Conservation (phyloP, 495 filamentous ascomycete genomes). For the Echria macrotheca region DNA sequence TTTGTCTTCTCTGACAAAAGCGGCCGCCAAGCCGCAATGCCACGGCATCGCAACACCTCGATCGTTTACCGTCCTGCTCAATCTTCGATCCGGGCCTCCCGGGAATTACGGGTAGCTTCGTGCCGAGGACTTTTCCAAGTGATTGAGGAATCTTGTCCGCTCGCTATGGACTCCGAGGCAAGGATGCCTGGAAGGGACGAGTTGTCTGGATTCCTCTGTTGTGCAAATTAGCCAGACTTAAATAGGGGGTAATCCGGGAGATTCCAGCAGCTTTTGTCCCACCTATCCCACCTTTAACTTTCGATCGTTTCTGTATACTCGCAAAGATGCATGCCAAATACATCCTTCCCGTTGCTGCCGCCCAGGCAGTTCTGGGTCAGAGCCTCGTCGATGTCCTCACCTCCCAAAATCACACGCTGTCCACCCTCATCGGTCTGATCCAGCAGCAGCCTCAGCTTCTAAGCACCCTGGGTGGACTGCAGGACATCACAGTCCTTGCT, state of each 20-base stretch:
- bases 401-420: constrained; percentile 8
- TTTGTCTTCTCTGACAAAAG: too few species aligned
- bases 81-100: not conserved
- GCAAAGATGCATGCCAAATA: constrained; percentile 2
- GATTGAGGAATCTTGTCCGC: too few species aligned
- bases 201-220: not conserved
- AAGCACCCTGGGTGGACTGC: constrained; percentile 1
- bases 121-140: not conserved
- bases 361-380: not conserved
- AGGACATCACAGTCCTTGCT: constrained; percentile 59
- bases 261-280: not conserved
- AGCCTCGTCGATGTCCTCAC: constrained; percentile 9
- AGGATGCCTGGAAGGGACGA: not conserved
- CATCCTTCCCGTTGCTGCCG: not conserved
- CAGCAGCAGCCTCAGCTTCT: constrained; percentile 7
- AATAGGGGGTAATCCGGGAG: not conserved
- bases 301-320: too few species aligned
- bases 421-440: constrained; percentile 8
- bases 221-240: too few species aligned
- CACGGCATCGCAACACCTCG: too few species aligned
- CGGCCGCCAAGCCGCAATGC: too few species aligned
- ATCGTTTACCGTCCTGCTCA: not conserved
- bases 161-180: not conserved
- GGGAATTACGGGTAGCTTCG: not conserved
- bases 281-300: not conserved